Conservation (phyloP, 108 stramenopile species). For the Aurantiochytrium sp. region DNA sequence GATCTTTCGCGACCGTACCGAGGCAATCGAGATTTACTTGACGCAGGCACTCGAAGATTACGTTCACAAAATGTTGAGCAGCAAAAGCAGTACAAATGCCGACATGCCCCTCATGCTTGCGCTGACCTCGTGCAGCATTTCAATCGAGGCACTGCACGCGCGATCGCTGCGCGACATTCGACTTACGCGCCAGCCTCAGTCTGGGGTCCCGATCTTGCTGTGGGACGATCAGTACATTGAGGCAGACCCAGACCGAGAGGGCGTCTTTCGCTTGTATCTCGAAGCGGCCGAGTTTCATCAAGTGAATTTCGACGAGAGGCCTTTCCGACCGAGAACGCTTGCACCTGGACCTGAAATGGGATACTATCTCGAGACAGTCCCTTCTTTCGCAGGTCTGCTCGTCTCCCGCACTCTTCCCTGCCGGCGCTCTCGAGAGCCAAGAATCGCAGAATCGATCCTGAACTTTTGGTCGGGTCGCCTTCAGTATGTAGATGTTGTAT, state of each 20-base stretch:
- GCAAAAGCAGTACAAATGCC: no score
- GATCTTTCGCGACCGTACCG: neutral
- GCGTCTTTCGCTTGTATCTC: neutral
- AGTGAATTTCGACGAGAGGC: neutral
- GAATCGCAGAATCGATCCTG: neutral
- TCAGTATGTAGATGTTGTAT: neutral
- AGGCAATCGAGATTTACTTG: neutral
- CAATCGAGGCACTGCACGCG: neutral
- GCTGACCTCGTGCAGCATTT: neutral
- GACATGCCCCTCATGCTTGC: neutral
- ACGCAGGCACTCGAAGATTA: neutral
- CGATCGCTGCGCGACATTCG: neutral
- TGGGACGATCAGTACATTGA: neutral
- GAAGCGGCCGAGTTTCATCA: neutral
- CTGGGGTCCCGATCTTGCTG: neutral
- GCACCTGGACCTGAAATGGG: neutral
- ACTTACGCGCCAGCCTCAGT: neutral
- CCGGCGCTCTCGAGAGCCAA: neutral
- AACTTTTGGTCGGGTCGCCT: neutral
- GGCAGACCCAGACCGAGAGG: neutral
- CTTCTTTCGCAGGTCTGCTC: neutral
- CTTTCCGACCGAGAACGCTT: neutral
- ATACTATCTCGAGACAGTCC: neutral
- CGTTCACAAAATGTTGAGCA: no score
- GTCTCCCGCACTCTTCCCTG: neutral